Conservation (phyloP, 257 asterid species). For the Fraxinus cuspidata region DNA sequence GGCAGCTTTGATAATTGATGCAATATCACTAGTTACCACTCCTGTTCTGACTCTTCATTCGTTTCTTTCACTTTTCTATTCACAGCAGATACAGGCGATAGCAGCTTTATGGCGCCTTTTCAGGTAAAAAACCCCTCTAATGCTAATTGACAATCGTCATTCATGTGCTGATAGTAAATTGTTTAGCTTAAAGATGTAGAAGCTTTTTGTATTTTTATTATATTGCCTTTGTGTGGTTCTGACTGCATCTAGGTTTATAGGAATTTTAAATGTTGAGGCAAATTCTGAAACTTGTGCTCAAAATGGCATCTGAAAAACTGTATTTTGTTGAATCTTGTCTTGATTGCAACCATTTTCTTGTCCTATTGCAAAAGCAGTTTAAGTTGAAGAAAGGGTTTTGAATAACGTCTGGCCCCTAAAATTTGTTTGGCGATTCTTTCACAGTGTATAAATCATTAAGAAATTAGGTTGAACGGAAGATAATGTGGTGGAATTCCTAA, state of each 20-base stretch:
- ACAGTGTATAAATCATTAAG: background rate
- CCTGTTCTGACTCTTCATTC: conserved; percentile 74
- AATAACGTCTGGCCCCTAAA: background rate
- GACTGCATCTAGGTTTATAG: background rate
- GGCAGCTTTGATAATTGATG: conserved; percentile 69
- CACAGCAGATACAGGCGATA: conserved; percentile 74
- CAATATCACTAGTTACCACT: conserved; percentile 67
- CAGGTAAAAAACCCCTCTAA: conserved; percentile 52
- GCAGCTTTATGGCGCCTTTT: conserved; percentile 97
- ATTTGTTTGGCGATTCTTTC: background rate
- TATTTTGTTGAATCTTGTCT: background rate
- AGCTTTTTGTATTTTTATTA: background rate
- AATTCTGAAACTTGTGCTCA: background rate
- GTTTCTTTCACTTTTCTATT: conserved; percentile 69
- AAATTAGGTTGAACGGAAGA: background rate
- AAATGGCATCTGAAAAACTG: background rate
- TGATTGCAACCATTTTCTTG: background rate
- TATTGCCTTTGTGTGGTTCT: background rate
- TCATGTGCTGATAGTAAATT: background rate
- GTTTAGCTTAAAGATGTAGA: background rate
- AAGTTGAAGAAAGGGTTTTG: conserved; percentile 3
- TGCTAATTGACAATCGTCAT: background rate
- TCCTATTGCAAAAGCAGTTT: background rate
- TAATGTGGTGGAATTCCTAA: background rate
- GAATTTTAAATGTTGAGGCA: background rate